Base-by-base conservation (phyloP, 805 yeast genomes). In the Trichomonascus vanleenenianus region DNA sequence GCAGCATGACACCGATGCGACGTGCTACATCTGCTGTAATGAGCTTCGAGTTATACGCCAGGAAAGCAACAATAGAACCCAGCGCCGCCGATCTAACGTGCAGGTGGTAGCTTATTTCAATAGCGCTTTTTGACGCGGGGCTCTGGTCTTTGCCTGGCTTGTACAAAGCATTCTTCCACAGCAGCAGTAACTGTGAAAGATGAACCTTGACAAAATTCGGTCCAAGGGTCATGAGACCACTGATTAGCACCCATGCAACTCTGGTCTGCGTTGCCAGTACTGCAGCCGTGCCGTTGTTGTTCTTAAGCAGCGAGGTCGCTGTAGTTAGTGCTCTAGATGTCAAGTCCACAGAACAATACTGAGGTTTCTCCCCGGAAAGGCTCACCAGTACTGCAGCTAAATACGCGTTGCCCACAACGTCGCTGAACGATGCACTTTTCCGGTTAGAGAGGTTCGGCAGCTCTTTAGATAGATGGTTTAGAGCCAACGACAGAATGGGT, bases 161-260 rank as follows among this genome's bases (percentile, higher is more conserved):
- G 1, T 77, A 72, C 33, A 79, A 55, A 6, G 81, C 65, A 37
- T 74, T 71, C 50, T 79, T 79, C 89, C 89, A 84, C 46, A 83
- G 66, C 8, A 70, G 60, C 39, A 83, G 61, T 42, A 84, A 67
- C 52, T 81, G 86, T 2, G 79, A 71, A 11, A 73, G 64, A 51
- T 81, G 81, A 46, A 77, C 67, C 42, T 71, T 66, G 32, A 84
- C 65, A 46, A 76, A 74, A 19, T 68, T 64, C 12, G 72, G 71
- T 32, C 82, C 83, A 0, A 76, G 74, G 42, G 79, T 74, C 71
- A 83, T 75, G 3, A 83, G 60, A 2, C 91, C 91, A 49, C 72
- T 67, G 18, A 84, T 56, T 19, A 81, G 55, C 12, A 76, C 70
- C 91, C 93, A 84, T 35, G 72, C 85, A 63, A 37, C 74, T 59